These are phyloP conservation scores for Dothistroma septosporum DNA, from an alignment of 2,329 filamentous ascomycete species.

Conservation along the genomic window DNA sequence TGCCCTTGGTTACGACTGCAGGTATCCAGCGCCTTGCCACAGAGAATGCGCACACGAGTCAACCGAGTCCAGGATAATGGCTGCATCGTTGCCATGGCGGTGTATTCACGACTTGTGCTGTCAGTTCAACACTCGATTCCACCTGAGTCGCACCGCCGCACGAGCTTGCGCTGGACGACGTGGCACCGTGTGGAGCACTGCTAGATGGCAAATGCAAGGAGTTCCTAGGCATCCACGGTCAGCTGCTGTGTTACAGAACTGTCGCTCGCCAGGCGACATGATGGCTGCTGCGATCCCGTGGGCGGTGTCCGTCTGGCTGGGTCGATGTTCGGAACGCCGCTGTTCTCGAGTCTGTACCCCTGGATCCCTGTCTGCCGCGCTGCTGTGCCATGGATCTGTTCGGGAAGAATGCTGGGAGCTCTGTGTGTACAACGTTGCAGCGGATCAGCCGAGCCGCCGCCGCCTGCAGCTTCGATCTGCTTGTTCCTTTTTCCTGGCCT, in stretches of 20 bases:
- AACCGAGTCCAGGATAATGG: neutral
- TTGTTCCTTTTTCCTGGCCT: neutral
- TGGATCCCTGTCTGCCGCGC: conserved; percentile 3
- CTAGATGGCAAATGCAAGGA: conserved; percentile 7
- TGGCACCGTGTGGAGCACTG: conserved; percentile 11
- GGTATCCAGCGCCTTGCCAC: conserved; percentile 13
- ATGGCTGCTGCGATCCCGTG: neutral
- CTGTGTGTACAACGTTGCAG: conserved; percentile 22
- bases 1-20: conserved; percentile 6
- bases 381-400: conserved; percentile 2
- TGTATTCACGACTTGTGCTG: conserved; percentile 21
- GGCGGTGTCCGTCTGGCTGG: neutral
- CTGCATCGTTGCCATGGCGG: conserved; percentile 13
- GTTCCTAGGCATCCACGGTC: neutral
- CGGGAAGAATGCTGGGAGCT: neutral
- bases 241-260: conserved; percentile 23
- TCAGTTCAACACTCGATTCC: conserved; percentile 21
- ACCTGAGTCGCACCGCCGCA: conserved; percentile 18
- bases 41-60: conserved; percentile 3
- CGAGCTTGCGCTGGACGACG: conserved; percentile 22
- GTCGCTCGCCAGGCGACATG: conserved; percentile 24
- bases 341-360: neutral
- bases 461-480: neutral
- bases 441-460: conserved; percentile 12
- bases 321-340: conserved; percentile 4